Percentiles rank a stretch among this genome's conserved stretches.
Evolutionary conservation across 2,329 filamentous ascomycete genomes (phyloP).

Genomic region (Apiospora sp.): DNA sequence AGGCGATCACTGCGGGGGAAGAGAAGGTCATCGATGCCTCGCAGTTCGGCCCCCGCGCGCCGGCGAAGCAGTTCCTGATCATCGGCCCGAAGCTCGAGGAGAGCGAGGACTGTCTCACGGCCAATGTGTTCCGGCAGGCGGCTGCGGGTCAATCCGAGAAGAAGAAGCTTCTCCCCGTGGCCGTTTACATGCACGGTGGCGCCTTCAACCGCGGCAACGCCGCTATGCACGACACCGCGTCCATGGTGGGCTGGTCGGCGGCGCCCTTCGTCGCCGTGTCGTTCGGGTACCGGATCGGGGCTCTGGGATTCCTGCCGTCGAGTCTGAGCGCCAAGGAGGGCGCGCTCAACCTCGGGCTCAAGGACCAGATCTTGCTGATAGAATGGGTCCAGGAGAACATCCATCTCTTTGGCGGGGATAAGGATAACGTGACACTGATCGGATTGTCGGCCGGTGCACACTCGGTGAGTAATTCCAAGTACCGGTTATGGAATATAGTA

Average conservation of each 20-base stretch:
- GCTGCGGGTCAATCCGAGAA: not conserved
- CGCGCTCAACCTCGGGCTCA: constrained; percentile 63
- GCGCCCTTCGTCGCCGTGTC: constrained; percentile 56
- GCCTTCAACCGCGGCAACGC: constrained; percentile 52
- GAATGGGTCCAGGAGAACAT: constrained; percentile 65
- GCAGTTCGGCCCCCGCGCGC: constrained; percentile 35
- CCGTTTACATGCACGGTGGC: constrained; percentile 56
- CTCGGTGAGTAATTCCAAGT: constrained; percentile 46
- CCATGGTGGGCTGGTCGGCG: constrained; percentile 57
- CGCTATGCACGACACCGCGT: constrained; percentile 55
- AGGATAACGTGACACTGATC: constrained; percentile 56
- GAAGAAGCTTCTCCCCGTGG: constrained; percentile 40
- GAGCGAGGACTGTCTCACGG: constrained; percentile 40
- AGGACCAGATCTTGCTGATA: constrained; percentile 59
- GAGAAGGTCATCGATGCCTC: constrained; percentile 36
- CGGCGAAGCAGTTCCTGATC: constrained; percentile 32
- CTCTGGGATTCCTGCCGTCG: constrained; percentile 68
- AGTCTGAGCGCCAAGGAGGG: constrained; percentile 58
- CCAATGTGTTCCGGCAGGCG: constrained; percentile 37
- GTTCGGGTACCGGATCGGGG: constrained; percentile 61
- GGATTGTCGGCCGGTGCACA: constrained; percentile 60
- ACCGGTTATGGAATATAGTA: not conserved
- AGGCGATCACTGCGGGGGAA: constrained; percentile 34
- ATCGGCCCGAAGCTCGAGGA: constrained; percentile 32
- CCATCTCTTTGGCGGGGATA: constrained; percentile 59